Conservation (phyloP, 1,284 basidiomycete species). For the Leccinum subrobustum region DNA sequence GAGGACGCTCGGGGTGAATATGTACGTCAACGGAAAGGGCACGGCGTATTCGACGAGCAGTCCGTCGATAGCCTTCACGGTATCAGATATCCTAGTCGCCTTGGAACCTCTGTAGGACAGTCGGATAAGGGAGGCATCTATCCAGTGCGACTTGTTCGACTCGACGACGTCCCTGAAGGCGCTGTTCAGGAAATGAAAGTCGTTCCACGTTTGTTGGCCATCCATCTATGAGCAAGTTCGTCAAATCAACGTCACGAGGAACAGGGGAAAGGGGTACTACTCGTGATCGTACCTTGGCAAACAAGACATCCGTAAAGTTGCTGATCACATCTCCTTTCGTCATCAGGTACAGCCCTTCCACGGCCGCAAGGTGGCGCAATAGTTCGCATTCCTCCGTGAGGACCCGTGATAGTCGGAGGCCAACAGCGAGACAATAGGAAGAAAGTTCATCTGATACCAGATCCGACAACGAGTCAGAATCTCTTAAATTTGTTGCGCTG, state of each 20-base stretch:
- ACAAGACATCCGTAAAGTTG: slow-evolving; percentile 69
- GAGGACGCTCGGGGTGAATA: slow-evolving; percentile 63
- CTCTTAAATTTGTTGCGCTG: slow-evolving; percentile 36
- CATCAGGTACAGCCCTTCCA: slow-evolving; percentile 78
- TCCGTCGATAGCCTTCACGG: slow-evolving; percentile 64
- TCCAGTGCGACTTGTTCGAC: slow-evolving; percentile 44
- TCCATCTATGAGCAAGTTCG: slow-evolving; percentile 57
- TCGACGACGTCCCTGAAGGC: slow-evolving; percentile 70
- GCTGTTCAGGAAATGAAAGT: slow-evolving; percentile 83
- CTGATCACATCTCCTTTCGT: slow-evolving; percentile 68
- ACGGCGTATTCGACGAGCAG: slow-evolving; percentile 73
- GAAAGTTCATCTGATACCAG: slow-evolving; percentile 63
- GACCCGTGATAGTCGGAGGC: slow-evolving; percentile 55
- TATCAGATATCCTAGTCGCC: slow-evolving; percentile 43
- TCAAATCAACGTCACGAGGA: neutral
- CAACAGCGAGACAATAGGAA: slow-evolving; percentile 55
- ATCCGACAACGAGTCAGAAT: slow-evolving; percentile 58
- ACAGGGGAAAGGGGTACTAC: neutral
- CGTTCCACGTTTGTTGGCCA: slow-evolving; percentile 65
- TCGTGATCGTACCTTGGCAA: slow-evolving; percentile 57
- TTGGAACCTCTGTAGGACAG: slow-evolving; percentile 59
- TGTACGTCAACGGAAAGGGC: slow-evolving; percentile 80
- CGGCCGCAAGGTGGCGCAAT: slow-evolving; percentile 64
- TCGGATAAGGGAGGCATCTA: slow-evolving; percentile 73
- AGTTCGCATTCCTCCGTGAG: slow-evolving; percentile 72